phyloP scores from a whole-genome alignment of 1,139 yeast species.

The Hyphopichia wangnamkhiaoensis region DNA sequence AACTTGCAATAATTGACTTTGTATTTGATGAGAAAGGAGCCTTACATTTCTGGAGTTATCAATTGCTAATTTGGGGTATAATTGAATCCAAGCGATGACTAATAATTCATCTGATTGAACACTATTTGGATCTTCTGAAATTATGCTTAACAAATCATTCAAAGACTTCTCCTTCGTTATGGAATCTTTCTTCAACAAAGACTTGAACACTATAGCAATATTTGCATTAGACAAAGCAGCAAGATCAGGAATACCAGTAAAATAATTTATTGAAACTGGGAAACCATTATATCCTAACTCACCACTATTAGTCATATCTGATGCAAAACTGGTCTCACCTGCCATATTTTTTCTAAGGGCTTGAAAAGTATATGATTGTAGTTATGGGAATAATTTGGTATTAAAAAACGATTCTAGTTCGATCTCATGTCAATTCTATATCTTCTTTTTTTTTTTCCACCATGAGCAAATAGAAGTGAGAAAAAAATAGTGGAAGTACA shows the following conservation, averaged over 20 bases:
- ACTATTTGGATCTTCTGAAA: conserved; percentile 7
- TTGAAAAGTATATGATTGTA: too few species aligned
- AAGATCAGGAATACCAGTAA: conserved; percentile 78
- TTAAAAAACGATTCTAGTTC: too few species aligned
- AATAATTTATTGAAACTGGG: conserved; percentile 70
- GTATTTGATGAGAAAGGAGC: conserved; percentile 59
- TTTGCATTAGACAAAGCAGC: conserved; percentile 57
- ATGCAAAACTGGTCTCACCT: too few species aligned
- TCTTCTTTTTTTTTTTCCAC: too few species aligned
- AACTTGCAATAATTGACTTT: conserved; percentile 46
- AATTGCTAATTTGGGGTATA: conserved; percentile 75
- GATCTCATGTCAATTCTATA: too few species aligned
- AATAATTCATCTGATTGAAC: conserved; percentile 46
- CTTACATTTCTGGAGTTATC: conserved; percentile 72
- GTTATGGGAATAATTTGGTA: too few species aligned
- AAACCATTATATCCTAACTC: conserved; percentile 56
- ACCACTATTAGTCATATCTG: conserved; percentile 11
- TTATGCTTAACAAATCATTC: conserved; percentile 41
- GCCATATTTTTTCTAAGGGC: too few species aligned
- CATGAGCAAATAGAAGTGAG: too few species aligned
- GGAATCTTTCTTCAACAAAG: conserved; percentile 73
- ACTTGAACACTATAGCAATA: conserved; percentile 67
- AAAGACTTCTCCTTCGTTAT: conserved; percentile 84
- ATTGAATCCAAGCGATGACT: conserved; percentile 71
- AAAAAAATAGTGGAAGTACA: too few species aligned